Base-by-base conservation (phyloP, 2,329 filamentous ascomycete species). In the Phaeomoniella chlamydospora region DNA sequence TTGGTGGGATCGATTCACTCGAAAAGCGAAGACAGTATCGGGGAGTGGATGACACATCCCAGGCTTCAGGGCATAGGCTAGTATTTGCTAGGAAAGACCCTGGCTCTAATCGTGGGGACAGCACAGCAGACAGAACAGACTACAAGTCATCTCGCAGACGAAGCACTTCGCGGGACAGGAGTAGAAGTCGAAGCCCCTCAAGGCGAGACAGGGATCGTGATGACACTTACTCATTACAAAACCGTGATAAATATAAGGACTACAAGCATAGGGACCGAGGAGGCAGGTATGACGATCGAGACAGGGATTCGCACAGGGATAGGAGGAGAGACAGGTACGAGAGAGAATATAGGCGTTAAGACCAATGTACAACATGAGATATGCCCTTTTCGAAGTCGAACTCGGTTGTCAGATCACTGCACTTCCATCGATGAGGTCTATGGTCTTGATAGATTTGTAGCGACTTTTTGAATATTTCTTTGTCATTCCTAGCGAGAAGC, bases 21-120 rank as follows among this genome's bases (percentile, higher is more conserved):
- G 87, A 96, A 61, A 90, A 86, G 67, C 81, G 83, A 59, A 74
- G 81, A 39, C 90, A 96, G 49, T 98, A 96, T 53, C 72, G 84
- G 41, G 73, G 74, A n/a, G 70, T 77, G 22, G 71, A 72, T 15
- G 64, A 68, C 12, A 55, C 6, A 6, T n/a, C 22, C 6, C 6
- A n/a, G 22, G n/a, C 6, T 26, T 26, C 22, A 6, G 22, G n/a
- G 6, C 22, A 26, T 26, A n/a, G 22, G n/a, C 22, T 26, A 6
- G 22, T 26, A 6, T 26, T 26, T 26, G 22, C 6, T n/a, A 26
- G n/a, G 22, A n/a, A 6, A 26, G 22, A n/a, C 6, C 6, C 6
- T 9, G 22, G 22, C 22, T 6, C 9, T 6, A 26, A n/a, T 6
- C 6, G n/a, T 6, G 9, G 22, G 6, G 22, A 26, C 22, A n/a